These are phyloP conservation scores for Wickerhamiella lipophila DNA, from an alignment of 805 yeast genomes.

Conservation along the genomic window DNA sequence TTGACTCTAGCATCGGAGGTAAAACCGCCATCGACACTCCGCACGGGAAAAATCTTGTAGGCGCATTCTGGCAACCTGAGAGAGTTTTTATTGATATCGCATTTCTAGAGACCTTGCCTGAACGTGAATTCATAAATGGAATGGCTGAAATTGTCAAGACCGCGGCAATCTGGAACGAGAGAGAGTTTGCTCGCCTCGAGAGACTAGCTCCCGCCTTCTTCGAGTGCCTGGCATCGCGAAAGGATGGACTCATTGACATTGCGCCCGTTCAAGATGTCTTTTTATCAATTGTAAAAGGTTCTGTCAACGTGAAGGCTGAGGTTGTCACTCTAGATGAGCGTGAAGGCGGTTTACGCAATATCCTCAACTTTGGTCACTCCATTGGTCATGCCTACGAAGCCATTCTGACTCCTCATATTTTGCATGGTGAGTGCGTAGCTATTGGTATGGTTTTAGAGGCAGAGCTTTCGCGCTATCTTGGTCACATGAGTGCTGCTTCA, in stretches of 20 bases:
- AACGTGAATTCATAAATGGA: conserved; percentile 90
- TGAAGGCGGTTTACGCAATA: conserved; percentile 85
- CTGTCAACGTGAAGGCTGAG: conserved; percentile 81
- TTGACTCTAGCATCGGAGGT: conserved; percentile 95
- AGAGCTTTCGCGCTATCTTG: conserved; percentile 83
- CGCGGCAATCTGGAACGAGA: conserved; percentile 94
- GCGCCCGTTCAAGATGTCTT: conserved; percentile 59
- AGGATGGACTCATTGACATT: conserved; percentile 46
- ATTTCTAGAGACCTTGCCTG: conserved; percentile 78
- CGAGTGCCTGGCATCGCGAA: conserved; percentile 44
- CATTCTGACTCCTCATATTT: conserved; percentile 86
- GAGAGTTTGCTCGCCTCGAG: conserved; percentile 77
- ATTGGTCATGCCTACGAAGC: conserved; percentile 99
- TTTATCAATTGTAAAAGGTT: conserved; percentile 66
- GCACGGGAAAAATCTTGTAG: conserved; percentile 85
- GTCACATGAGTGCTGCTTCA: conserved; percentile 80
- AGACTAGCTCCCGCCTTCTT: conserved; percentile 56
- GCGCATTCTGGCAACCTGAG: conserved; percentile 95
- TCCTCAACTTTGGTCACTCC: conserved; percentile 90
- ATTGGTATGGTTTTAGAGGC: conserved; percentile 92
- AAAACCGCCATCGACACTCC: conserved; percentile 98
- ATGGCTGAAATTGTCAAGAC: conserved; percentile 98
- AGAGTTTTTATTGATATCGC: conserved; percentile 78
- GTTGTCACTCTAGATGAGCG: conserved; percentile 91
- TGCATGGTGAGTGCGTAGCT: conserved; percentile 99